phyloP scores from a whole-genome alignment of 352 stramenopile species.

The Phytophthora cajani region DNA sequence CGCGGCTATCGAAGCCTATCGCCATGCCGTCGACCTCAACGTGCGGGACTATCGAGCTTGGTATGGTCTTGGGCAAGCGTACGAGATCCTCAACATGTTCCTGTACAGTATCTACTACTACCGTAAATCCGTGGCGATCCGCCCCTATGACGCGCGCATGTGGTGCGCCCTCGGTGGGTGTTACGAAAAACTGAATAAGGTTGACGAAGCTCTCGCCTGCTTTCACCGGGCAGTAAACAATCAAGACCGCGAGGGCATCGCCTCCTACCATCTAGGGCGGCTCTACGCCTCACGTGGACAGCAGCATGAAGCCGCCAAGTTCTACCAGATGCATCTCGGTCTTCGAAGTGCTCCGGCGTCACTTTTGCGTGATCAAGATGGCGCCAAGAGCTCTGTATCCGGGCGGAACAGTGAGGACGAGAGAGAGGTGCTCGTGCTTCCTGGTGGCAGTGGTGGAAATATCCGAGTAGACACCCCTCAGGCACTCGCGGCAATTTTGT shows the following conservation, averaged over 20 bases:
- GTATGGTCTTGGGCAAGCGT: slow-evolving; percentile 98
- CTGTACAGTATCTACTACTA: slow-evolving; percentile 99
- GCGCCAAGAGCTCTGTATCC: slow-evolving; percentile 7
- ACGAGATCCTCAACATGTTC: slow-evolving; percentile 99
- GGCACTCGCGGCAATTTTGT: slow-evolving; percentile 69
- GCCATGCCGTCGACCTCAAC: slow-evolving; percentile 93
- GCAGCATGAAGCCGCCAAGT: slow-evolving; percentile 71
- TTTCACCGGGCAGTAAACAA: slow-evolving; percentile 82
- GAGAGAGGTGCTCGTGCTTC: slow-evolving; percentile 37
- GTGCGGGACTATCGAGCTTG: slow-evolving; percentile 96
- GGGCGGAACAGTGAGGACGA: slow-evolving; percentile 18
- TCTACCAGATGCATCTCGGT: slow-evolving; percentile 75
- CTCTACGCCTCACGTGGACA: slow-evolving; percentile 58
- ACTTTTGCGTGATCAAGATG: slow-evolving; percentile 29
- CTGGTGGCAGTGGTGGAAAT: slow-evolving; percentile 31
- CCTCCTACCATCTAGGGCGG: slow-evolving; percentile 72
- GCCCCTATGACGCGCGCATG: slow-evolving; percentile 97
- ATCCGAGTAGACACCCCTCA: slow-evolving; percentile 74
- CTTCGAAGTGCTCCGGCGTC: slow-evolving; percentile 41
- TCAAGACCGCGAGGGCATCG: slow-evolving; percentile 76
- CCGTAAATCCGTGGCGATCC: slow-evolving; percentile 94
- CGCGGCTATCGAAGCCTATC: slow-evolving; percentile 96
- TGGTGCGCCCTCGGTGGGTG: slow-evolving; percentile 95
- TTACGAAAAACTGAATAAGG: slow-evolving; percentile 80
- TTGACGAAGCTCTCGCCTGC: slow-evolving; percentile 73